These are phyloP conservation scores for Tylopilus plumbeoviolaceoides DNA, from an alignment of 768 basidiomycete species.

Conservation along the genomic window DNA sequence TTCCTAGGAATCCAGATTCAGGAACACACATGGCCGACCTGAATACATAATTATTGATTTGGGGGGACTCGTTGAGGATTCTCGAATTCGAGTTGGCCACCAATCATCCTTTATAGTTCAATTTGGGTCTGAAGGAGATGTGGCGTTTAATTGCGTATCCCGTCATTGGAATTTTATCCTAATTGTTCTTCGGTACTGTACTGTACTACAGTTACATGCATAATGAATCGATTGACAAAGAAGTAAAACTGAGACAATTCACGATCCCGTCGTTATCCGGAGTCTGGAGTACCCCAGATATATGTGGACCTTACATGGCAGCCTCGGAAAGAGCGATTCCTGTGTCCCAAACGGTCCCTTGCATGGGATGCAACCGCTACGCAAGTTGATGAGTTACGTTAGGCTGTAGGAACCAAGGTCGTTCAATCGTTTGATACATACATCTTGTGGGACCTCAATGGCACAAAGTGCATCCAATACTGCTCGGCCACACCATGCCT, in stretches of 20 bases:
- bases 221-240: not conserved
- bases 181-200: not conserved
- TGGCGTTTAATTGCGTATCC: constrained; percentile 22
- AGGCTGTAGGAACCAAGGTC: not conserved
- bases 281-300: not conserved
- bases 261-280: not conserved
- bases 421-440: constrained; percentile 23
- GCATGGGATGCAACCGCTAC: constrained; percentile 50
- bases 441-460: constrained; percentile 46
- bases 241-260: not conserved
- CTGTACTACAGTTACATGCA: not conserved
- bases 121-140: constrained; percentile 16
- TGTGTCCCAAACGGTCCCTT: constrained; percentile 55
- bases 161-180: not conserved
- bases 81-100: not conserved
- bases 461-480: constrained; percentile 54
- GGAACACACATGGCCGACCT: constrained; percentile 1
- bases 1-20: constrained; percentile 1
- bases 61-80: not conserved
- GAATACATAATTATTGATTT: not conserved
- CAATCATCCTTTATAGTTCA: constrained; percentile 5
- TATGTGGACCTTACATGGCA: constrained; percentile 9
- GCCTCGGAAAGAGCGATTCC: not conserved
- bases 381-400: constrained; percentile 11
- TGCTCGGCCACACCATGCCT: constrained; percentile 59